Evolutionary conservation across 768 basidiomycete genomes (phyloP), one percentile per base, ranked within the genome.

Genomic region (Clitopilus passeckerianus): DNA sequence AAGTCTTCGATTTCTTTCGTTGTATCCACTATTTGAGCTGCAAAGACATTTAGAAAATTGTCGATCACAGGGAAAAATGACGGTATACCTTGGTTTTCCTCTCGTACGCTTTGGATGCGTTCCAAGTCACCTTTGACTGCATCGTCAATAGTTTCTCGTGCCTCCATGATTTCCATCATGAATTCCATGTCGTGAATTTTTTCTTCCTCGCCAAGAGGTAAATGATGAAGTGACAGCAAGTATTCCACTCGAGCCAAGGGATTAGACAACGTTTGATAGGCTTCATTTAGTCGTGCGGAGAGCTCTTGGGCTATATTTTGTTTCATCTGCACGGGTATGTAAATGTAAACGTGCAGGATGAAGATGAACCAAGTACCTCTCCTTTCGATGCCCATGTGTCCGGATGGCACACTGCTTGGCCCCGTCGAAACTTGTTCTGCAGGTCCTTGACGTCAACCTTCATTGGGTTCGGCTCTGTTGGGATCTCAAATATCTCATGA

Each of bases 351-450:
- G 33, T 24, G 34, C 6, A 34, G 18, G 34, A 8, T 22, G 8
- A 52, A 60, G 20, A 74, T 71, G 67, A 72, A 89, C 90, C 60
- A 80, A 71, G 58, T 50, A 50, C 16, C 46, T 50, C 46, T 18
- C 46, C 46, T 50, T 50, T n/a, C 85, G 84, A 81, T 34, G 86
- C 81, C 89, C 91, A 96, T 12, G 86, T 79, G 70, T 98, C 95
- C 0, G 95, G 95, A 75, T 98, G 95, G 56, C 91, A 86, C 20
- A 84, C 74, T 20, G 85, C 79, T 68, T 96, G 95, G 2, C 89
- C 83, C 52, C 80, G 74, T 34, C 89, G 75, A 69, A 93, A 95
- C 27, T 81, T 79, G 34, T 76, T 74, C 70, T 85, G 87, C 60
- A 97, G 73, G 18, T 79, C 74, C 1, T 72, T 65, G 15, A 80